Percentiles rank a stretch among this genome's conserved stretches.
These are phyloP conservation scores for Euptelea pleiosperma DNA, from an alignment of 164 flowering plant species.

Conservation along the genomic window DNA sequence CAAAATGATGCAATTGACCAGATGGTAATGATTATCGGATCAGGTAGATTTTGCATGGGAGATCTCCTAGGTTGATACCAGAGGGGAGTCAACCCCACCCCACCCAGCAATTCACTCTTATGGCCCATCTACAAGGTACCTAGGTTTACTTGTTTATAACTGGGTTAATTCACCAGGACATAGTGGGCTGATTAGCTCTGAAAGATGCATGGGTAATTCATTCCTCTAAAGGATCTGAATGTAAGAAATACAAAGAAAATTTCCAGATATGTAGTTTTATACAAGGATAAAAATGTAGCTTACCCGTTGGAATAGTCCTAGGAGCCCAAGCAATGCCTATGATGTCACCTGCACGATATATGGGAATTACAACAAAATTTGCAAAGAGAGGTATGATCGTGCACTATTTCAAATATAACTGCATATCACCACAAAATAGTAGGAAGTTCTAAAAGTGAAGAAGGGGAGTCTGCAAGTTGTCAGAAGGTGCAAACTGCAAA, in stretches of 20 bases:
- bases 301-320: slow-evolving; percentile 56
- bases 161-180: no score
- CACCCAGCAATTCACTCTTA: no score
- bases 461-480: background rate
- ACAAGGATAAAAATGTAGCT: slow-evolving; percentile 3
- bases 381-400: background rate
- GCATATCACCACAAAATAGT: no score
- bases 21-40: no score
- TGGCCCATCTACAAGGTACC: no score
- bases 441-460: no score
- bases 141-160: no score
- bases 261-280: background rate
- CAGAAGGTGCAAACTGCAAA: background rate
- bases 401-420: slow-evolving; percentile 4
- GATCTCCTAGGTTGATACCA: no score
- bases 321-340: slow-evolving; percentile 87
- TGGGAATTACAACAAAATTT: slow-evolving; percentile 4
- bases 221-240: background rate
- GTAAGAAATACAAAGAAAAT: background rate
- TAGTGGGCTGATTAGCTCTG: no score
- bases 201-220: background rate
- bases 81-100: no score
- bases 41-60: no score
- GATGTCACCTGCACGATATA: slow-evolving; percentile 70
- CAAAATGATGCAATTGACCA: no score